These are phyloP conservation scores for Amanita inopinata DNA, from an alignment of 768 basidiomycete species.

Conservation along the genomic window DNA sequence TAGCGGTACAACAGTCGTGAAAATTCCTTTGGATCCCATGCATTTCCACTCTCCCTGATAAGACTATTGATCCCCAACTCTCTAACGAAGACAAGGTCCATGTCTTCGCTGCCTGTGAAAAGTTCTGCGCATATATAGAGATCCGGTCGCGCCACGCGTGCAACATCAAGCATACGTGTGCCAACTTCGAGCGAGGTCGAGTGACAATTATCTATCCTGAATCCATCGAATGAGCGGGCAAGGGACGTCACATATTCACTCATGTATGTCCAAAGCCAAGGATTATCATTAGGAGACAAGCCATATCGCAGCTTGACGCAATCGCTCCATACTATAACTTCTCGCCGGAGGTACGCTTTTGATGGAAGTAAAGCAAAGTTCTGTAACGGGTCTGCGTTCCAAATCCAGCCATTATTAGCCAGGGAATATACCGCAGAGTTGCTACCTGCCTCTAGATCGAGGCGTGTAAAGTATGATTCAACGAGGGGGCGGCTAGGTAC, in stretches of 20 bases:
- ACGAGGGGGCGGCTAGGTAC: conserved; percentile 65
- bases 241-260: conserved; percentile 71
- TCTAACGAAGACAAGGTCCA: conserved; percentile 86
- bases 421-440: conserved; percentile 62
- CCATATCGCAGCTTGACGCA: conserved; percentile 98
- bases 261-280: conserved; percentile 94
- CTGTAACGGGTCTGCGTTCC: conserved; percentile 87
- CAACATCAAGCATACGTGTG: conserved; percentile 86
- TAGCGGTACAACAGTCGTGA: conserved; percentile 83
- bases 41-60: conserved; percentile 93
- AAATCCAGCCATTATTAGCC: conserved; percentile 99
- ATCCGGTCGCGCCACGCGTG: conserved; percentile 79
- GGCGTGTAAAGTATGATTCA: conserved; percentile 87
- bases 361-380: conserved; percentile 92
- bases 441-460: conserved; percentile 33
- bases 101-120: conserved; percentile 93
- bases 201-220: conserved; percentile 97
- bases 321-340: conserved; percentile 97
- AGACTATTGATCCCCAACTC: conserved; percentile 89
- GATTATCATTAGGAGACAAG: conserved; percentile 65
- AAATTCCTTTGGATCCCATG: conserved; percentile 80
- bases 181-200: conserved; percentile 97
- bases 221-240: conserved; percentile 84
- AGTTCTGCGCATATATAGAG: conserved; percentile 97
- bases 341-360: conserved; percentile 89